Percentiles rank a stretch among this genome's conserved stretches.
Conservation (phyloP, 2,329 filamentous ascomycete species). For the Ophiocordyceps robertsii region DNA sequence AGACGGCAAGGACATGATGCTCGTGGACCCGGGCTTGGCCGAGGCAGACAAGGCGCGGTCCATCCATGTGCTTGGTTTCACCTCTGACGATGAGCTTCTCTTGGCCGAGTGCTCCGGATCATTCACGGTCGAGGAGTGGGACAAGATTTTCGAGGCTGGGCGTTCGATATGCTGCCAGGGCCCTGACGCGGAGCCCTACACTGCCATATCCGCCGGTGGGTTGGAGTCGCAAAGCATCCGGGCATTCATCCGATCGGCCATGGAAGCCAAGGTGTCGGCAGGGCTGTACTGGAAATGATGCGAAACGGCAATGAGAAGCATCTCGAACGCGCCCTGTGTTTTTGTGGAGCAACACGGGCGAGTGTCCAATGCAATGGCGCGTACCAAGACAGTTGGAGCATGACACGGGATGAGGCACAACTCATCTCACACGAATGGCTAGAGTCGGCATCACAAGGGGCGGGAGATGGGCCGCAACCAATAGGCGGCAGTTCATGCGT, state of each 20-base stretch:
- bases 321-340: background rate
- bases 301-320: background rate
- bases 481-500: no score
- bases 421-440: background rate
- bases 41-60: constrained; percentile 53
- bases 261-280: constrained; percentile 39
- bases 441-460: no score
- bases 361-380: background rate
- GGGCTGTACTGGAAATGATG: constrained; percentile 45
- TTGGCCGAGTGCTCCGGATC: constrained; percentile 70
- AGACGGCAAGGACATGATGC: constrained; percentile 25
- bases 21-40: constrained; percentile 48
- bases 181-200: constrained; percentile 24
- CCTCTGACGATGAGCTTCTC: constrained; percentile 58
- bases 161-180: constrained; percentile 47
- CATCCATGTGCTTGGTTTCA: constrained; percentile 73
- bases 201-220: constrained; percentile 29
- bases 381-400: background rate
- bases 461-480: no score
- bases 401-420: background rate
- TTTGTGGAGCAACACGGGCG: background rate
- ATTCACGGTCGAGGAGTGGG: constrained; percentile 68
- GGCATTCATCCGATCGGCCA: constrained; percentile 46
- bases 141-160: constrained; percentile 51
- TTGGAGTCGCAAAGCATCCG: constrained; percentile 35